Percentiles rank a stretch among this genome's conserved stretches.
Evolutionary conservation across 169 alveolate genomes (phyloP).

Genomic region (Neospora caninum): DNA sequence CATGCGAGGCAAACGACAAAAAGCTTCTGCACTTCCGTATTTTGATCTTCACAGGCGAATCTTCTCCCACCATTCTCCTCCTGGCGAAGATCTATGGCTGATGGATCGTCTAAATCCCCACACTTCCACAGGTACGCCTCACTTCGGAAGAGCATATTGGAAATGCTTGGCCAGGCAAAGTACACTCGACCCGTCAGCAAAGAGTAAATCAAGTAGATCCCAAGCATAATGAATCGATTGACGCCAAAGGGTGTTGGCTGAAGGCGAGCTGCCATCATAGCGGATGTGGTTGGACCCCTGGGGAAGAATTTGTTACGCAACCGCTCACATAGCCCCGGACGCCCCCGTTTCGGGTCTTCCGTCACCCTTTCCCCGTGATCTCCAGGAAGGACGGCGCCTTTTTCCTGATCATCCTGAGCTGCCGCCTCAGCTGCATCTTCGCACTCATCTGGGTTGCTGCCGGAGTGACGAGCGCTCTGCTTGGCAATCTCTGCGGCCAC

Average conservation of each 20-base stretch:
- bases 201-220: constrained; percentile 37
- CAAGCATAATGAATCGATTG: constrained; percentile 38
- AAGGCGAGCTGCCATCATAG: constrained; percentile 4
- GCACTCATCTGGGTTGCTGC: not conserved
- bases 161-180: constrained; percentile 60
- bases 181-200: constrained; percentile 58
- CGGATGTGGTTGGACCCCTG: not conserved
- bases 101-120: not conserved
- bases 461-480: not conserved
- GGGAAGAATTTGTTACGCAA: too few species aligned
- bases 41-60: constrained; percentile 44
- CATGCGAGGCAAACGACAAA: constrained; percentile 22
- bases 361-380: too few species aligned
- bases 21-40: constrained; percentile 43
- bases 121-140: constrained; percentile 55
- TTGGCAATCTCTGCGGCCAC: not conserved
- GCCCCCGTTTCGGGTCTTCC: not conserved
- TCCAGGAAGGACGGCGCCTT: not conserved
- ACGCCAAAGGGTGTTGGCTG: constrained; percentile 54
- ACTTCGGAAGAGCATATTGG: constrained; percentile 55
- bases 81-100: not conserved
- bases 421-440: not conserved
- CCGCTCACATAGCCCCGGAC: not conserved
- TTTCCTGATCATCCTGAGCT: not conserved
- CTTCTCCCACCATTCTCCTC: constrained; percentile 12